Percentiles rank a stretch among this genome's conserved stretches.
Conservation (phyloP, 257 asterid species). For the Solanum virginianum region DNA sequence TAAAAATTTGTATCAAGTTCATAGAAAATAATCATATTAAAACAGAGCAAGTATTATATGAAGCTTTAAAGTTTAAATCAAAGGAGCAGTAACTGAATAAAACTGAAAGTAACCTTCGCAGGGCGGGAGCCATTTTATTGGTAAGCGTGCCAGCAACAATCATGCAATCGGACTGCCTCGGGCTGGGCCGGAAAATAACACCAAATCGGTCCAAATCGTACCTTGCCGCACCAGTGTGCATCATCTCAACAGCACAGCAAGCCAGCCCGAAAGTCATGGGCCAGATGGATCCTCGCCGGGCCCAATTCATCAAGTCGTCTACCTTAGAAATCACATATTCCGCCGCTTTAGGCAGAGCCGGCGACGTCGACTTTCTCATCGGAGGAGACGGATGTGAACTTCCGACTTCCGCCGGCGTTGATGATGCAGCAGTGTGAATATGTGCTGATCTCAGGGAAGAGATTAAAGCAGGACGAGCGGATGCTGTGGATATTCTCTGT, state of each 20-base stretch:
- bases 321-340: slow-evolving; percentile 90
- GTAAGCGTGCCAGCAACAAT: slow-evolving; percentile 83
- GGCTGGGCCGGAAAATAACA: slow-evolving; percentile 91
- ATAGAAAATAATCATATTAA: too few relatives aligned
- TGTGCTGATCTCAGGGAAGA: background rate
- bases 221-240: slow-evolving; percentile 98
- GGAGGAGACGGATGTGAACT: slow-evolving; percentile 38
- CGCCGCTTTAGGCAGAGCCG: slow-evolving; percentile 68
- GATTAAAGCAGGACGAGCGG: background rate
- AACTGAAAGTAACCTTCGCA: slow-evolving; percentile 46
- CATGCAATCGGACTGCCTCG: slow-evolving; percentile 91
- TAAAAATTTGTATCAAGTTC: too few relatives aligned
- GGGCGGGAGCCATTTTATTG: slow-evolving; percentile 97
- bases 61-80: background rate
- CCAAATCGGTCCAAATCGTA: slow-evolving; percentile 94
- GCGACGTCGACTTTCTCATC: slow-evolving; percentile 41
- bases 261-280: slow-evolving; percentile 96
- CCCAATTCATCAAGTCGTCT: slow-evolving; percentile 95
- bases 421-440: background rate
- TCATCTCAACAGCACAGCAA: slow-evolving; percentile 98
- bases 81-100: background rate
- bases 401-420: background rate
- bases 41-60: too few relatives aligned
- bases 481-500: background rate
- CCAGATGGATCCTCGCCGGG: slow-evolving; percentile 89